A percentile compares a stretch with the other conserved stretches of the same genome.
Evolutionary conservation across 345 rosid genomes (phyloP).

Genomic region (Noccaea bulbosa): DNA sequence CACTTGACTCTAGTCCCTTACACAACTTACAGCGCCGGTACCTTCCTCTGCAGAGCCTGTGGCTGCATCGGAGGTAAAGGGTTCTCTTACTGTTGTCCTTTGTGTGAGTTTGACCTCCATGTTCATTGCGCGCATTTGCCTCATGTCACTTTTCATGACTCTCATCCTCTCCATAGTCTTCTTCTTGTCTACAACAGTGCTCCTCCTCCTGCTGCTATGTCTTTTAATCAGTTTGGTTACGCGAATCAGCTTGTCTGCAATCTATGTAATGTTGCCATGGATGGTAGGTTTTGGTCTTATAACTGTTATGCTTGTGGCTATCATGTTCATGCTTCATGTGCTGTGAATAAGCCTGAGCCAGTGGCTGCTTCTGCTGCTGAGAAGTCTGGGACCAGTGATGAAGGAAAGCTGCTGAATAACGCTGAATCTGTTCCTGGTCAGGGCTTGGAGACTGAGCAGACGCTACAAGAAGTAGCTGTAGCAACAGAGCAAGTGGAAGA

Average conservation of each 20-base stretch:
- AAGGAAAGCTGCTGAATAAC: not conserved
- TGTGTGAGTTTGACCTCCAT: conserved; percentile 54
- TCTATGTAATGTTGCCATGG: conserved; percentile 40
- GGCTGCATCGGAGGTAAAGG: conserved; percentile 41
- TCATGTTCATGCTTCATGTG: conserved; percentile 45
- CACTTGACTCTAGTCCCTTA: conserved; percentile 45
- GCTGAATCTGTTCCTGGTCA: conserved; percentile 29
- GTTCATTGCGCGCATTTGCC: conserved; percentile 46
- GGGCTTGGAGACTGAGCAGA: conserved; percentile 22
- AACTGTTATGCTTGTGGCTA: conserved; percentile 48
- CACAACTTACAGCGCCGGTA: conserved; percentile 39
- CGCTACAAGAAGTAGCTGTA: conserved; percentile 11
- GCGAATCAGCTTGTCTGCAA: conserved; percentile 30
- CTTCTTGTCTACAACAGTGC: conserved; percentile 43
- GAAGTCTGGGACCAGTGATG: conserved; percentile 26
- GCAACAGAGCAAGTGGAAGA: conserved; percentile 40
- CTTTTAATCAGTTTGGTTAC: conserved; percentile 32
- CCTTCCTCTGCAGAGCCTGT: conserved; percentile 44
- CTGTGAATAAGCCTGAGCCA: conserved; percentile 22
- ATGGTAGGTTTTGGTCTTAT: conserved; percentile 49
- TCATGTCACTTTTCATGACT: conserved; percentile 30
- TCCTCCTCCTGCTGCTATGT: conserved; percentile 18
- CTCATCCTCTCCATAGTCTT: conserved; percentile 44
- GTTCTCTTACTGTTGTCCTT: conserved; percentile 46
- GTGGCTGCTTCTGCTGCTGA: conserved; percentile 26